Evolutionary conservation across 2,329 filamentous ascomycete genomes (phyloP), one percentile per base, ranked within the genome.

Genomic region (Colletotrichum endophyticum): DNA sequence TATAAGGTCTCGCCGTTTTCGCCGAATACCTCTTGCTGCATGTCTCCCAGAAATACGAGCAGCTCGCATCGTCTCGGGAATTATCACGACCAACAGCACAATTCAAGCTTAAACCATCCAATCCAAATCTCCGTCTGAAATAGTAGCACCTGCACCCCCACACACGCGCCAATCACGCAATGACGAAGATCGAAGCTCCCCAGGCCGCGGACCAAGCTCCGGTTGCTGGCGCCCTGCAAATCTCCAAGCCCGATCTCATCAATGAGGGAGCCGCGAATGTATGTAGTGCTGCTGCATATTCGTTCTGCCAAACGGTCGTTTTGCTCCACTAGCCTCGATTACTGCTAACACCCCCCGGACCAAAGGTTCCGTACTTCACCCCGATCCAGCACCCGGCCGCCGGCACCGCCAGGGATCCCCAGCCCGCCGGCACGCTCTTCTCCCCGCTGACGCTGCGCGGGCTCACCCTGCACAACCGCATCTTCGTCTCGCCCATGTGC

Each of bases 401-500:
- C 1, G 89, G 89, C 5, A 87, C 86, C 11, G 87, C 88, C 3
- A 82, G 89, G 73, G 85, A 88, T 79, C 87, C 87, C 72, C 85
- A 86, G 44, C 83, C 88, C 13, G 87, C 92, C 6, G 73, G 66
- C 44, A 81, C 79, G 53, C 80, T 89, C 30, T 89, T 89, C 80
- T 84, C 83, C 0, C 87, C 88, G 5, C 79, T 89, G 53, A 86
- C 82, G 63, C 85, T 89, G 67, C 84, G 87, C 49, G 83, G 84
- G 64, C 79, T 88, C 36, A 85, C 83, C 8, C 83, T 89, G 63
- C 87, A 85, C 49, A 89, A 89, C 77, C 85, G 88, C 57, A 85
- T 88, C 72, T 84, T 86, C 77, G 84, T 89, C 56, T 85, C 86
- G 5, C 88, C 88, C 13, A 87, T 89, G 86, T 88, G 87, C 84